phyloP scores from a whole-genome alignment of 2,329 filamentous ascomycete species.

The Hawksworthiomyces lignivorus region DNA sequence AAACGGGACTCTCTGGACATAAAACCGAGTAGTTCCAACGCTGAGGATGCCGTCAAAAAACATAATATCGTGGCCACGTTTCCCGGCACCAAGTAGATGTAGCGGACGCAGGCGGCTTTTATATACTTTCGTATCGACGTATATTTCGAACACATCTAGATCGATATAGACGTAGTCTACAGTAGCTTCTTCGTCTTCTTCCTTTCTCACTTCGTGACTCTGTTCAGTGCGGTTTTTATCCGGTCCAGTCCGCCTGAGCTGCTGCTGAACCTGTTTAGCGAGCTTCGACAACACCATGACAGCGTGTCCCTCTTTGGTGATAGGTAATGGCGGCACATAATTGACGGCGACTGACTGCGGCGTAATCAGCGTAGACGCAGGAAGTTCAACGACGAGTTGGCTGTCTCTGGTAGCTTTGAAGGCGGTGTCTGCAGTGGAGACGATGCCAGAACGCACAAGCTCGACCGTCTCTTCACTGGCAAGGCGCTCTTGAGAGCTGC shows the following conservation, averaged over 20 bases:
- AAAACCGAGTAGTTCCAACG: conserved; percentile 31
- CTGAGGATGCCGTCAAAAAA: conserved; percentile 56
- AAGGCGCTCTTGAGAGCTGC: too few species aligned
- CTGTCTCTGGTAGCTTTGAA: neutral
- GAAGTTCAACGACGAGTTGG: conserved; percentile 16
- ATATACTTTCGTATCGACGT: conserved; percentile 31
- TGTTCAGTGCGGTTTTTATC: too few species aligned
- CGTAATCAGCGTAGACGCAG: conserved; percentile 18
- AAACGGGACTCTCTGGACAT: conserved; percentile 51
- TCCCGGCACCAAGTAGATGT: conserved; percentile 39
- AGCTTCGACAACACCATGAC: conserved; percentile 13
- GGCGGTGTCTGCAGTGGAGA: neutral
- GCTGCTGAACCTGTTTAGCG: conserved; percentile 13
- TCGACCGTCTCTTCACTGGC: too few species aligned
- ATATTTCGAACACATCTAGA: conserved; percentile 52
- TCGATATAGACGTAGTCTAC: conserved; percentile 40
- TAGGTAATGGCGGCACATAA: conserved; percentile 4
- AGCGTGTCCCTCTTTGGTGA: neutral
- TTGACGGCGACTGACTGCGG: conserved; percentile 20
- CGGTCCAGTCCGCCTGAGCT: too few species aligned
- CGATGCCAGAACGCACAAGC: neutral
- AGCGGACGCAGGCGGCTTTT: conserved; percentile 46
- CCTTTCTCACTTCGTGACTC: conserved; percentile 11
- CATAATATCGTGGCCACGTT: conserved; percentile 27
- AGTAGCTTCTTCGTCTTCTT: conserved; percentile 16